phyloP scores from a whole-genome alignment of 257 asterid genomes.

The Capsicum rhomboideum region DNA sequence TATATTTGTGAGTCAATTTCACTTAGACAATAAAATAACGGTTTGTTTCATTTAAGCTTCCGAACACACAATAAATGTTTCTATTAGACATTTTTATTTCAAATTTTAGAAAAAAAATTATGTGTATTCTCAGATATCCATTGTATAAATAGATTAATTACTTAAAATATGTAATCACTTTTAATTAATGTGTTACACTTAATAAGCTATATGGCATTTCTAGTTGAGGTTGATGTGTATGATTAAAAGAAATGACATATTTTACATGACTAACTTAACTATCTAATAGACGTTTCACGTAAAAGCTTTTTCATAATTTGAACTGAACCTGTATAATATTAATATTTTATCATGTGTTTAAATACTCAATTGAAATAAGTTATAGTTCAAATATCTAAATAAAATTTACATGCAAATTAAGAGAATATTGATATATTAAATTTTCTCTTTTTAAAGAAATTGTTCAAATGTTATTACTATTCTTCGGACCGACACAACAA shows the following conservation, averaged over 20 bases:
- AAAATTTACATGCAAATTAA: background rate
- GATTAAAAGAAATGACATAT: background rate
- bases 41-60: no score
- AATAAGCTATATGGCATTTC: background rate
- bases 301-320: background rate
- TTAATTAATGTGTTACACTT: background rate
- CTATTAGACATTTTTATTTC: background rate
- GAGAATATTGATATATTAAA: background rate
- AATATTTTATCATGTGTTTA: background rate
- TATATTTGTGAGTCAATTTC: background rate
- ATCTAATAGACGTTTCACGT: background rate
- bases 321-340: background rate
- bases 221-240: background rate
- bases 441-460: background rate
- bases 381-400: background rate
- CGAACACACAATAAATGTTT: no score
- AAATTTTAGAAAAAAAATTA: background rate
- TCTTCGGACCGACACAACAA: background rate
- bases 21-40: no score
- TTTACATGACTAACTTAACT: background rate
- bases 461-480: background rate
- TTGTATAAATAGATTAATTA: background rate
- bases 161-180: background rate
- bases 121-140: background rate
- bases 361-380: background rate